Conservation (phyloP, 2,329 filamentous ascomycete species). For the Polytolypa hystricis region DNA sequence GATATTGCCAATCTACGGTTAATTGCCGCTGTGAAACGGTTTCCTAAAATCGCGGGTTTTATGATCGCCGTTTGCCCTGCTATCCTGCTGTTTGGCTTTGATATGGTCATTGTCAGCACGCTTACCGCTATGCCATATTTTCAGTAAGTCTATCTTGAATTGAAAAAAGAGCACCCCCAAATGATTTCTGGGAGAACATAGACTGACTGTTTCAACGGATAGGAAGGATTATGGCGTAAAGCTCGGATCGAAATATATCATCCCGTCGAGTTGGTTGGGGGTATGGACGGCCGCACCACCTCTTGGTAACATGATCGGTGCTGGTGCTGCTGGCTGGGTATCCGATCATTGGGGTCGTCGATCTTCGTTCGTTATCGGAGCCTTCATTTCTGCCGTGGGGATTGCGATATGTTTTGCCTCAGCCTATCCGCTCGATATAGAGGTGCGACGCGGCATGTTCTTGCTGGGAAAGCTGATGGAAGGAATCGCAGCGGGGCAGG, state of each 20-base stretch:
- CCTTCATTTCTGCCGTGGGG: constrained; percentile 27
- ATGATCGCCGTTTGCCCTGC: constrained; percentile 8
- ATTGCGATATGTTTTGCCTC: constrained; percentile 28
- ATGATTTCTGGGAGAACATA: no score
- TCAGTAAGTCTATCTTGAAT: constrained; percentile 10
- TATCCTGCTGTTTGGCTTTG: constrained; percentile 13
- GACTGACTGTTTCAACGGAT: no score
- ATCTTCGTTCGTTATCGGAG: constrained; percentile 25
- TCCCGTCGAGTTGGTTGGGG: constrained; percentile 36
- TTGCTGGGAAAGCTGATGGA: constrained; percentile 38
- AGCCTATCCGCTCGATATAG: constrained; percentile 19
- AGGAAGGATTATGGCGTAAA: constrained; percentile 24
- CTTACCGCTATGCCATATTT: constrained; percentile 13
- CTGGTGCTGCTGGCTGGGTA: constrained; percentile 28
- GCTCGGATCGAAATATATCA: constrained; percentile 23
- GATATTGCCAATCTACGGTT: constrained; percentile 7
- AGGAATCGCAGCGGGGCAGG: constrained; percentile 35
- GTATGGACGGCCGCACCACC: constrained; percentile 35
- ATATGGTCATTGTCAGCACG: constrained; percentile 12
- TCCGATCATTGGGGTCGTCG: constrained; percentile 33
- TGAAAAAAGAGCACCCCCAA: no score
- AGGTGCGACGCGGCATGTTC: constrained; percentile 29
- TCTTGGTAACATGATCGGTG: constrained; percentile 30
- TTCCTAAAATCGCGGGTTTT: constrained; percentile 10
- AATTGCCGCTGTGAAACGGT: constrained; percentile 10